phyloP scores from a whole-genome alignment of 495 filamentous ascomycete genomes.

The Aspergillus baeticus region DNA sequence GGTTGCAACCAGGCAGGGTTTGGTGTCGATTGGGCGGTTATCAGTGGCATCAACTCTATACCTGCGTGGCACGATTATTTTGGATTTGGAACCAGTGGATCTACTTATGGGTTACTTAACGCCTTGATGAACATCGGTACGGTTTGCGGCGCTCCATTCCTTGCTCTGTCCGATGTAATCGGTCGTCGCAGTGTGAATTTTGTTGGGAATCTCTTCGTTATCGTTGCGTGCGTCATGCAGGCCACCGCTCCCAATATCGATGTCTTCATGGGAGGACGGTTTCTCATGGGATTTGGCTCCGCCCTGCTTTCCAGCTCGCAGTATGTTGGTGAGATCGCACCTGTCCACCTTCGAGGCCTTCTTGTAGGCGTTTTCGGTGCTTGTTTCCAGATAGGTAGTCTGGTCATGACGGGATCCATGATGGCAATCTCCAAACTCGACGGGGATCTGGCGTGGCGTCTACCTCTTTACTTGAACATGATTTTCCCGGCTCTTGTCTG shows the following conservation, averaged over 20 bases:
- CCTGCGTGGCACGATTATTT: slow-evolving; percentile 35
- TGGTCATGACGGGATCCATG: slow-evolving; percentile 37
- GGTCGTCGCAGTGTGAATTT: slow-evolving; percentile 43
- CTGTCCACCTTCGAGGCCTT: slow-evolving; percentile 42
- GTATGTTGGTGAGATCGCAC: slow-evolving; percentile 44
- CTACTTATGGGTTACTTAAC: slow-evolving; percentile 35
- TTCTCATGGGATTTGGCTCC: slow-evolving; percentile 42
- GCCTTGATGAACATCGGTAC: slow-evolving; percentile 41
- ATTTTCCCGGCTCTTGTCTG: slow-evolving; percentile 41
- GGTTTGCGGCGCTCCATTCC: slow-evolving; percentile 37
- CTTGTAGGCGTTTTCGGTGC: slow-evolving; percentile 46
- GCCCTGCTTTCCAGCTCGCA: slow-evolving; percentile 40
- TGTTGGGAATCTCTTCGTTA: slow-evolving; percentile 36
- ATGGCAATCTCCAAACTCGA: slow-evolving; percentile 29
- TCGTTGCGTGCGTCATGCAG: slow-evolving; percentile 38
- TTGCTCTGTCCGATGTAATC: slow-evolving; percentile 36
- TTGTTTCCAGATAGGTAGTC: slow-evolving; percentile 41
- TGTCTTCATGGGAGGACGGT: slow-evolving; percentile 42
- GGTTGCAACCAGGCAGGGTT: slow-evolving; percentile 43
- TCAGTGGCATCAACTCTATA: slow-evolving; percentile 36
- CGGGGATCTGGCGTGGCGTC: slow-evolving; percentile 33
- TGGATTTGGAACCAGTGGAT: slow-evolving; percentile 25
- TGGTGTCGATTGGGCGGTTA: slow-evolving; percentile 45
- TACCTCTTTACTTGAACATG: slow-evolving; percentile 37
- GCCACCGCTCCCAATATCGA: slow-evolving; percentile 30